Conservation (phyloP, 495 filamentous ascomycete species). For the Penicillium atrosanguineum region DNA sequence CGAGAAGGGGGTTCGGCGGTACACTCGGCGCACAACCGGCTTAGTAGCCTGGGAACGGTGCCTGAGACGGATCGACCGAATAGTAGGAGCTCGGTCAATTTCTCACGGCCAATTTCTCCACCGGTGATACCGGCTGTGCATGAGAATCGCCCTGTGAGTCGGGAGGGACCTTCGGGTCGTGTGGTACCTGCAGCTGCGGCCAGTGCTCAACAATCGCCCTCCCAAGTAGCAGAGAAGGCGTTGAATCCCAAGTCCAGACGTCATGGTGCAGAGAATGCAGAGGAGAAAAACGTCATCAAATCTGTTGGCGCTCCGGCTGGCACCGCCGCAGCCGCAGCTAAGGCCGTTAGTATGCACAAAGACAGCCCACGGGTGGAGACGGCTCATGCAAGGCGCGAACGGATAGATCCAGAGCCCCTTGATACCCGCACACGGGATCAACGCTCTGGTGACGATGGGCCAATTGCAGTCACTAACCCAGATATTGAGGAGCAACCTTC, state of each 20-base stretch:
- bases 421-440: neutral
- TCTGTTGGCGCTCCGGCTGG: slow-evolving; percentile 34
- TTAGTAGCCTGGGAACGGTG: slow-evolving; percentile 34
- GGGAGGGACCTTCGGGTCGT: slow-evolving; percentile 12
- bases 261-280: slow-evolving; percentile 33
- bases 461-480: neutral
- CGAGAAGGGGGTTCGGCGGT: slow-evolving; percentile 18
- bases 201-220: slow-evolving; percentile 32
- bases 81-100: slow-evolving; percentile 74
- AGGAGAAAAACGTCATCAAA: slow-evolving; percentile 43
- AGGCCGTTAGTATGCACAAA: slow-evolving; percentile 23
- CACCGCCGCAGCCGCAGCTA: slow-evolving; percentile 36
- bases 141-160: slow-evolving; percentile 18
- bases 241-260: slow-evolving; percentile 52
- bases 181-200: slow-evolving; percentile 24
- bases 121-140: slow-evolving; percentile 17
- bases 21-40: slow-evolving; percentile 16
- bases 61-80: slow-evolving; percentile 53
- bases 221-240: slow-evolving; percentile 47
- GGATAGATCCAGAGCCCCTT: neutral
- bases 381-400: slow-evolving; percentile 7
- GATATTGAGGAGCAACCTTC: slow-evolving; percentile 15
- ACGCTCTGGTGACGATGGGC: neutral
- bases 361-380: slow-evolving; percentile 4
- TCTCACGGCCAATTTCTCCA: slow-evolving; percentile 58